Evolutionary conservation across 768 basidiomycete species (phyloP).

Genomic region (Kwoniella mangroviensis): DNA sequence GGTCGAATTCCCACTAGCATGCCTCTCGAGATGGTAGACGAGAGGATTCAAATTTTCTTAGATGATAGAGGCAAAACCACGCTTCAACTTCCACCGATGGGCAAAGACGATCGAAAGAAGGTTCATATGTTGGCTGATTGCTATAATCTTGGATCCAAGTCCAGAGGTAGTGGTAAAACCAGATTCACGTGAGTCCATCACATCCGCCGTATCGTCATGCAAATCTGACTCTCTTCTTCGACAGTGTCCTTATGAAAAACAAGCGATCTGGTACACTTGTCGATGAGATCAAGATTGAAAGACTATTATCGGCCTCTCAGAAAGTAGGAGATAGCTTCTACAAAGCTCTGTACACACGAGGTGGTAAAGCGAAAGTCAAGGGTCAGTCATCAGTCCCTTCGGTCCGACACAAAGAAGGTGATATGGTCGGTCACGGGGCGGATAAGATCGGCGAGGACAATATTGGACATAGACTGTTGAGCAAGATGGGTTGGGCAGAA

Average conservation of each 20-base stretch:
- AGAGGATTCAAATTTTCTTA: constrained; percentile 73
- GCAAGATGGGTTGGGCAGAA: constrained; percentile 89
- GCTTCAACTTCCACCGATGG: constrained; percentile 78
- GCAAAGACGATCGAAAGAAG: constrained; percentile 70
- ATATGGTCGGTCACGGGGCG: constrained; percentile 81
- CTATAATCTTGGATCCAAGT: constrained; percentile 75
- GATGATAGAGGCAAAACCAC: constrained; percentile 62
- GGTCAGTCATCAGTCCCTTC: constrained; percentile 44
- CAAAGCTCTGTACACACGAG: constrained; percentile 56
- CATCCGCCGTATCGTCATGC: neutral
- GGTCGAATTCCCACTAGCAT: constrained; percentile 26
- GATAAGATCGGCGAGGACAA: constrained; percentile 81
- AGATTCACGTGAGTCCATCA: constrained; percentile 67
- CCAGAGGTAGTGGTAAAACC: constrained; percentile 70
- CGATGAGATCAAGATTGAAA: constrained; percentile 68
- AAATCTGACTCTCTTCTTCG: neutral
- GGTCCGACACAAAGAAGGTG: constrained; percentile 75
- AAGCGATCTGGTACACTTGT: constrained; percentile 64
- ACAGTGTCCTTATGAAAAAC: constrained; percentile 70
- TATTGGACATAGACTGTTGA: constrained; percentile 83
- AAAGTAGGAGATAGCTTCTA: constrained; percentile 49
- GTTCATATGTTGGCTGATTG: constrained; percentile 80
- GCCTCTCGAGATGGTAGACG: constrained; percentile 34
- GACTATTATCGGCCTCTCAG: constrained; percentile 55
- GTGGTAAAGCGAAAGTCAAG: constrained; percentile 33